These are phyloP conservation scores for Parachaetomium inaequale DNA, from an alignment of 495 filamentous ascomycete species.

Conservation along the genomic window DNA sequence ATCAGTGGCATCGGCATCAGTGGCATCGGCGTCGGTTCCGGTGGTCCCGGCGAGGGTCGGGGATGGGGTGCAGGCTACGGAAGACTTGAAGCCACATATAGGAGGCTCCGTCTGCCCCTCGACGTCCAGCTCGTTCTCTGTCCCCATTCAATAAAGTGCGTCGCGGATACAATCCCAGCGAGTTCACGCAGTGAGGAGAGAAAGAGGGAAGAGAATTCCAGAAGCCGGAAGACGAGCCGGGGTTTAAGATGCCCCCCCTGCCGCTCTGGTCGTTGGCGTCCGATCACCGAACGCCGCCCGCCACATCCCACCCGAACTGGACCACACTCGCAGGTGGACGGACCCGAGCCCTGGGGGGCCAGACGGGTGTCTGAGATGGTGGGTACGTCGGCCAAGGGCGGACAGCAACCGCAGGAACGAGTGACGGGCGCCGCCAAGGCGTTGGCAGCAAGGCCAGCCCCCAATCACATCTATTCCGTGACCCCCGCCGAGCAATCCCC, in stretches of 20 bases:
- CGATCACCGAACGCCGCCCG: conserved; percentile 12
- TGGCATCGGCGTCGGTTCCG: conserved; percentile 3
- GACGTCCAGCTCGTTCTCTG: conserved; percentile 45
- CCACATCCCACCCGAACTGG: conserved; percentile 1
- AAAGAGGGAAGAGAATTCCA: conserved; percentile 3
- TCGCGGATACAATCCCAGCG: conserved; percentile 22
- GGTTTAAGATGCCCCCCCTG: conserved; percentile 8
- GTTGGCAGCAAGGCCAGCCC: not conserved
- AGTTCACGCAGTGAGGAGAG: conserved; percentile 3
- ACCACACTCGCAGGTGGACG: not conserved
- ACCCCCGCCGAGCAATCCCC: not conserved
- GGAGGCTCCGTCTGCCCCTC: conserved; percentile 51
- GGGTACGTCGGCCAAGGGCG: conserved; percentile 13
- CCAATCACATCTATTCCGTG: not conserved
- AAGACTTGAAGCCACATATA: conserved; percentile 45
- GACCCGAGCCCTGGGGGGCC: not conserved
- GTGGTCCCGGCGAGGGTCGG: conserved; percentile 29
- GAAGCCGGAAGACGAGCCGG: conserved; percentile 13
- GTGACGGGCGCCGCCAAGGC: conserved; percentile 2
- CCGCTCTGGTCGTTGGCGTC: not conserved
- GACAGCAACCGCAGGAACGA: not conserved
- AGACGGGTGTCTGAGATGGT: no score
- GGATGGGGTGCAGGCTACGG: conserved; percentile 26
- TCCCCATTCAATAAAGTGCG: conserved; percentile 43
- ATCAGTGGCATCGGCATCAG: not conserved